phyloP scores from a whole-genome alignment of 75 land plant genomes.

The Chamaecyparis obtusa region DNA sequence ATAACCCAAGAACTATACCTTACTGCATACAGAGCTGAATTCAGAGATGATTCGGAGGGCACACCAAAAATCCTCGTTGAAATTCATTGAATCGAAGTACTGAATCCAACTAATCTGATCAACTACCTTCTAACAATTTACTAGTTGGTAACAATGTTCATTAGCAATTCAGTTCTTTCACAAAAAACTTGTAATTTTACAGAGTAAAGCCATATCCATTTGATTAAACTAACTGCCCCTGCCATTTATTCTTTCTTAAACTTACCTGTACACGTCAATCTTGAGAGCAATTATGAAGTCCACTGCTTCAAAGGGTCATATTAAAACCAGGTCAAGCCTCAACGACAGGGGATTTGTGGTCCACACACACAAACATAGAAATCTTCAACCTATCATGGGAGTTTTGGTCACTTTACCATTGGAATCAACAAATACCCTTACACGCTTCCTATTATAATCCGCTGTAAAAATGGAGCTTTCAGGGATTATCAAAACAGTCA shows the following conservation, averaged over 20 bases:
- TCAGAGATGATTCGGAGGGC: too few relatives aligned
- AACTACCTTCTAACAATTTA: too few relatives aligned
- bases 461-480: background rate
- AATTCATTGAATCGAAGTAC: too few relatives aligned
- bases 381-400: background rate
- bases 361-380: background rate
- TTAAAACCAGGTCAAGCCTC: background rate
- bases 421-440: slow-evolving; percentile 1
- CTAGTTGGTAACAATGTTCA: too few relatives aligned
- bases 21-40: too few relatives aligned
- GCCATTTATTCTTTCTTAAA: background rate
- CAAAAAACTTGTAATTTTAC: too few relatives aligned
- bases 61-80: too few relatives aligned
- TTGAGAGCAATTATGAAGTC: background rate
- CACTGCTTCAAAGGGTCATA: background rate
- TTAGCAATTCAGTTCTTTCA: too few relatives aligned
- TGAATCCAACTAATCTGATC: too few relatives aligned
- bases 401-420: background rate
- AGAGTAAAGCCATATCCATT: too few relatives aligned
- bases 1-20: too few relatives aligned
- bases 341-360: background rate
- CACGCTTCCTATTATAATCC: background rate
- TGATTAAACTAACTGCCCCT: too few relatives aligned
- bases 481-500: background rate
- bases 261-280: background rate